phyloP scores from a whole-genome alignment of 192 early-diverging fungal genomes.

The Kickxella alabastrina region DNA sequence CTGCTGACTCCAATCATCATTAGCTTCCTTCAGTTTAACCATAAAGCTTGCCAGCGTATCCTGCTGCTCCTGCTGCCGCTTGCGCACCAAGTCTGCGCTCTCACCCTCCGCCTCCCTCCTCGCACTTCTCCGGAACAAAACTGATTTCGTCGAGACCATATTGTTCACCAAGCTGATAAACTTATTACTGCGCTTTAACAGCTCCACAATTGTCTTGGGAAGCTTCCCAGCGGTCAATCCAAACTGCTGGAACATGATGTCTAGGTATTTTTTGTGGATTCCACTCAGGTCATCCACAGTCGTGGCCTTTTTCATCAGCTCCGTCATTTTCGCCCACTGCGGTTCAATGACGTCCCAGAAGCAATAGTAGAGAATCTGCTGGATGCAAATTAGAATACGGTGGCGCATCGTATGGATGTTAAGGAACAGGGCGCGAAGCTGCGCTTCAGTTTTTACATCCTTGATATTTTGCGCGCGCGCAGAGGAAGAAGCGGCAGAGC shows the following conservation, averaged over 20 bases:
- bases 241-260: conserved; percentile 85
- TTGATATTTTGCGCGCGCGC: no score
- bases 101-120: conserved; percentile 29
- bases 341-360: conserved; percentile 93
- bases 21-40: conserved; percentile 39
- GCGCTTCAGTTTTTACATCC: conserved; percentile 38
- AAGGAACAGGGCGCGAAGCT: conserved; percentile 56
- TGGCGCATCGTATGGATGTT: conserved; percentile 70
- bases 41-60: conserved; percentile 31
- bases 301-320: conserved; percentile 56
- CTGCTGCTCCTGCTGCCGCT: no score
- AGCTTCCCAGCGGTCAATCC: conserved; percentile 82
- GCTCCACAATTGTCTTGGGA: conserved; percentile 59
- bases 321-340: conserved; percentile 72
- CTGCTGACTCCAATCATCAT: conserved; percentile 60
- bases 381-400: conserved; percentile 86
- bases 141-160: conserved; percentile 21
- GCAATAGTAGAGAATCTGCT: conserved; percentile 86
- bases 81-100: conserved; percentile 11
- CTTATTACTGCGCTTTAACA: conserved; percentile 37
- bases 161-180: conserved; percentile 19
- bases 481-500: no score
- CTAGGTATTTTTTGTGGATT: conserved; percentile 78
- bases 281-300: conserved; percentile 87
- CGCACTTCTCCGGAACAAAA: conserved; percentile 27